Evolutionary conservation across 2,329 filamentous ascomycete genomes (phyloP).

Genomic region (Fusarium lyarnte): DNA sequence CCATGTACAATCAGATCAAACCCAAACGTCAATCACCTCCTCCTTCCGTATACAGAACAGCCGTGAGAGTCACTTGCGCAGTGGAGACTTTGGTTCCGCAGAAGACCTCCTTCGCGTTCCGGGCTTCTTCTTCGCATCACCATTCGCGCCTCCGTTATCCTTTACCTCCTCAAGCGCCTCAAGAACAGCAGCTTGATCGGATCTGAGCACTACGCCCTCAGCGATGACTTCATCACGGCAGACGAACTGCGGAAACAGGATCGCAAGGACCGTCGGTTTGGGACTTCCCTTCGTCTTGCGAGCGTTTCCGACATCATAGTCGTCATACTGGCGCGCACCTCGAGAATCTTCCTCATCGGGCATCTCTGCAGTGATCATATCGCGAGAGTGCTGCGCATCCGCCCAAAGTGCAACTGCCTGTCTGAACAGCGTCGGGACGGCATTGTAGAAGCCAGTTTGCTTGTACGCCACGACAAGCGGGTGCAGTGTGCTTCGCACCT

Average conservation of each 20-base stretch:
- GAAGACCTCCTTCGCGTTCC: conserved; percentile 18
- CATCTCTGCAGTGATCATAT: conserved; percentile 39
- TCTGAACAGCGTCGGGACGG: conserved; percentile 37
- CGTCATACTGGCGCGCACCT: conserved; percentile 31
- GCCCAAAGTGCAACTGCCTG: conserved; percentile 41
- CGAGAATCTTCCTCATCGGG: conserved; percentile 35
- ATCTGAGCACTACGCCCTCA: conserved; percentile 40
- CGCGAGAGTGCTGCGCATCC: conserved; percentile 38
- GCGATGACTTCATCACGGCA: conserved; percentile 37
- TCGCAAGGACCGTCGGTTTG: conserved; percentile 14
- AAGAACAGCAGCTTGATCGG: conserved; percentile 32
- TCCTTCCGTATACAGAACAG: not conserved
- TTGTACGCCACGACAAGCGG: conserved; percentile 38
- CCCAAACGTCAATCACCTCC: not conserved
- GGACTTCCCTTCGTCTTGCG: conserved; percentile 8
- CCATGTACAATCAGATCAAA: not conserved
- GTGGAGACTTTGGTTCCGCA: conserved; percentile 20
- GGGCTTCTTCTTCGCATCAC: conserved; percentile 23
- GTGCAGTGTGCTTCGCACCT: conserved; percentile 33
- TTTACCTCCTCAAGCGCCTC: conserved; percentile 29
- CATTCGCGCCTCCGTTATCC: conserved; percentile 6
- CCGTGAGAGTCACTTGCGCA: conserved; percentile 7
- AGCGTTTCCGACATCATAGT: conserved; percentile 26
- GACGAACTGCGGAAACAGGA: conserved; percentile 42
- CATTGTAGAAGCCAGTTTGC: conserved; percentile 39